Evolutionary conservation across 2,329 filamentous ascomycete species (phyloP), one percentile per base, ranked within the genome.

Genomic region (Boeremia lycopersici): DNA sequence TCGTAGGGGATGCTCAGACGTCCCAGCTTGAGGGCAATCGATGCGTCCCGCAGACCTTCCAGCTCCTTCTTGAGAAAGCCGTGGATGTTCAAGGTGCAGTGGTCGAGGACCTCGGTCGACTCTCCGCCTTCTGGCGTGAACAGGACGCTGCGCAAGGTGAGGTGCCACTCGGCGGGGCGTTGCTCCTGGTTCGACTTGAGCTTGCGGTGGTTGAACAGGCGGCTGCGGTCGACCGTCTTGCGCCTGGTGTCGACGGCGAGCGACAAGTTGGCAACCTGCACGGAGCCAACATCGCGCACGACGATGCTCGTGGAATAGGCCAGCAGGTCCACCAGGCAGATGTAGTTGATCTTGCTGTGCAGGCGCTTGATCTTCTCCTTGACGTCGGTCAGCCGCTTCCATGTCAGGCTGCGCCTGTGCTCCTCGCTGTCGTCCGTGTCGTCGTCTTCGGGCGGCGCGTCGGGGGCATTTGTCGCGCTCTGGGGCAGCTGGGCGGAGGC

Each of bases 81-180:
- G 74, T 99, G 93, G 41, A 99, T 84, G 66, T 96, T 98, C 56
- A 98, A 79, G 3, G 90, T 89, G 56, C 90, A 86, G 68, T 92
- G 89, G 73, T 99, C 96, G 62, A 99, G 78, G 2, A 99, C 79
- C 74, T 99, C 93, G 52, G 91, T 86, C 1, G 92, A 89, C 53
- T 98, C 92, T 49, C 84, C 84, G 30, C 91, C 92, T 53, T 96
- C 88, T 1, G 91, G 86, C 0, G 91, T 96, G 67, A 99, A 96
- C 6, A 98, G 81, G 41, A 98, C 84, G 74, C 93, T 97, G 56
- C 91, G 86, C 46, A 93, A 76, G 7, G 89, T 89, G 66, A 96
- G 83, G 60, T 96, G 93, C 93, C 96, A 99, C 79, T 99, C 96
- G 1, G 93, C 93, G 34, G 95, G 92, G 41, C 61, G 85, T 81